Conservation (phyloP, 108 stramenopile genomes). For the Skeletonema costatum region DNA sequence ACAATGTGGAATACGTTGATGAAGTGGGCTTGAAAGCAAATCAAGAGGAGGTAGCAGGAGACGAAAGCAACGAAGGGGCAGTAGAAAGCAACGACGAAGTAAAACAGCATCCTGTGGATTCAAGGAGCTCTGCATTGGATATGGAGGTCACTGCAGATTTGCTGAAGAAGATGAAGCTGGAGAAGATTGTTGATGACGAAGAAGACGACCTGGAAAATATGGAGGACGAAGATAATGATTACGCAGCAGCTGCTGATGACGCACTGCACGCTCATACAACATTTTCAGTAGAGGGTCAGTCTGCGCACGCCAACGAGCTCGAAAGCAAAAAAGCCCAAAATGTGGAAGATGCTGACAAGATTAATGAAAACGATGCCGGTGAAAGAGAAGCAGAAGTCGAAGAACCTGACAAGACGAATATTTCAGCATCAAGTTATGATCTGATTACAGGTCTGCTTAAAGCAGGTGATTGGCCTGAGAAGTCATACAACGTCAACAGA, state of each 20-base stretch:
- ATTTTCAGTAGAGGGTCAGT: conserved; percentile 19
- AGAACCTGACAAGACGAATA: conserved; percentile 38
- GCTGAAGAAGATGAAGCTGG: conserved; percentile 74
- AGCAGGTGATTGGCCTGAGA: conserved; percentile 85
- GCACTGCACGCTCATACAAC: conserved; percentile 7
- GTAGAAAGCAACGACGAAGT: conserved; percentile 12
- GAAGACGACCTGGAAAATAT: conserved; percentile 64
- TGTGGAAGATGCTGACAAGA: conserved; percentile 16
- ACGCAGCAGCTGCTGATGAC: conserved; percentile 20
- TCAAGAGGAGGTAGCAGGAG: not conserved
- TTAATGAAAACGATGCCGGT: conserved; percentile 26
- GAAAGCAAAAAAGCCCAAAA: conserved; percentile 25
- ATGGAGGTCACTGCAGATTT: conserved; percentile 84
- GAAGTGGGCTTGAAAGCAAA: conserved; percentile 25
- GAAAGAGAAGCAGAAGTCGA: conserved; percentile 35
- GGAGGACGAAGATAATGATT: conserved; percentile 60
- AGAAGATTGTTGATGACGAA: conserved; percentile 55
- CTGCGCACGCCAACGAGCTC: conserved; percentile 12
- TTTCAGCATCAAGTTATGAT: conserved; percentile 78
- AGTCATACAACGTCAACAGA: conserved; percentile 84
- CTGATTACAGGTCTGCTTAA: conserved; percentile 84
- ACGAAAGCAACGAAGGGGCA: conserved; percentile 18
- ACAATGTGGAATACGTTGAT: conserved; percentile 43
- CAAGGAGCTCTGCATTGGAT: conserved; percentile 4
- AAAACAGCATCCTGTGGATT: not conserved